Conservation (phyloP, 495 filamentous ascomycete genomes). For the Aspergillus panamensis region DNA sequence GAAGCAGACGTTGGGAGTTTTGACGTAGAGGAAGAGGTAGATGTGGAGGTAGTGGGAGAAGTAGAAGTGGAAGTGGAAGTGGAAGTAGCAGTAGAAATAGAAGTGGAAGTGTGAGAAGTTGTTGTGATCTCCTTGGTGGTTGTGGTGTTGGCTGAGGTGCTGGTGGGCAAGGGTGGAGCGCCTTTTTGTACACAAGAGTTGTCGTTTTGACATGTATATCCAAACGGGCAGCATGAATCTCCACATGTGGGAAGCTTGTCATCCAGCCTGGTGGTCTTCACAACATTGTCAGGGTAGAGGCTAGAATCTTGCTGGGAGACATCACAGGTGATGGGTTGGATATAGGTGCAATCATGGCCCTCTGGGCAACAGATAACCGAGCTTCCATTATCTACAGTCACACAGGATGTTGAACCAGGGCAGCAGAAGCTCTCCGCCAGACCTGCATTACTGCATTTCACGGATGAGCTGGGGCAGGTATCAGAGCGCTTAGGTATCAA, state of each 20-base stretch:
- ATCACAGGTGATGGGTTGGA: slow-evolving; percentile 70
- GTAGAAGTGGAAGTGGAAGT: slow-evolving; percentile 1
- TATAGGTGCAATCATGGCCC: slow-evolving; percentile 57
- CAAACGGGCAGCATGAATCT: slow-evolving; percentile 68
- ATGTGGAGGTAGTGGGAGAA: background rate
- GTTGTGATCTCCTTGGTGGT: slow-evolving; percentile 13
- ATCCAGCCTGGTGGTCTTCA: slow-evolving; percentile 67
- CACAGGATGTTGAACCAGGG: slow-evolving; percentile 55
- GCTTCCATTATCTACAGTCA: slow-evolving; percentile 59
- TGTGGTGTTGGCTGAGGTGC: slow-evolving; percentile 12
- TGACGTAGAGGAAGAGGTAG: background rate
- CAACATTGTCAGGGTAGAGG: slow-evolving; percentile 52
- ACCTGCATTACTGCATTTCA: slow-evolving; percentile 48
- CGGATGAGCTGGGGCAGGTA: slow-evolving; percentile 47
- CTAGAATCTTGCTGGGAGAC: slow-evolving; percentile 61
- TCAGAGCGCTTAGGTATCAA: slow-evolving; percentile 33
- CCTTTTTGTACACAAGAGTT: slow-evolving; percentile 41
- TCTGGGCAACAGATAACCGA: slow-evolving; percentile 76
- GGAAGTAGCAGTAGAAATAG: slow-evolving; percentile 7
- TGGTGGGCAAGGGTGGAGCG: slow-evolving; percentile 18
- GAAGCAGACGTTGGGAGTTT: background rate
- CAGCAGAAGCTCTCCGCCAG: slow-evolving; percentile 79
- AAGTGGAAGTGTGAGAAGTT: slow-evolving; percentile 22
- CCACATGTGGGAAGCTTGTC: slow-evolving; percentile 56
- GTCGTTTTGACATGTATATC: slow-evolving; percentile 60